phyloP scores from a whole-genome alignment of 768 basidiomycete species.

The Crassisporium funariophilum region DNA sequence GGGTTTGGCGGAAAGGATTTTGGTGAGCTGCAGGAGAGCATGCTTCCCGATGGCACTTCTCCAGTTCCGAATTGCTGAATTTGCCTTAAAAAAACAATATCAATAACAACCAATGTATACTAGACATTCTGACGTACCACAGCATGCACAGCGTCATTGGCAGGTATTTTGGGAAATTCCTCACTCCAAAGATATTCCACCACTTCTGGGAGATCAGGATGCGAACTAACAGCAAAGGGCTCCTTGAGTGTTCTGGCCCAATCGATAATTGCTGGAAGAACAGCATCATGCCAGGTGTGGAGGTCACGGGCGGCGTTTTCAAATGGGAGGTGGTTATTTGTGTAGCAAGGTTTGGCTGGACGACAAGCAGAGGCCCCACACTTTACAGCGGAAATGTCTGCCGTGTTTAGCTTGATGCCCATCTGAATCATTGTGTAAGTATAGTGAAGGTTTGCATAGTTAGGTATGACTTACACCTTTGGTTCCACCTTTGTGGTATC shows the following conservation, averaged over 20 bases:
- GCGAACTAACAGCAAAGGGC: background rate
- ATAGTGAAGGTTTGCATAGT: background rate
- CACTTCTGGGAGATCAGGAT: background rate
- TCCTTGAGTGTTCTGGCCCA: background rate
- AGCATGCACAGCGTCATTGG: background rate
- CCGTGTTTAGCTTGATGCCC: background rate
- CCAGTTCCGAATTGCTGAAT: background rate
- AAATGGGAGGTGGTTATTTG: background rate
- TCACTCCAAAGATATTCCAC: background rate
- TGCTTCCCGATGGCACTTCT: background rate
- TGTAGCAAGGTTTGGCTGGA: background rate
- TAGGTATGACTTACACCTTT: background rate
- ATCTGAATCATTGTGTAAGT: background rate
- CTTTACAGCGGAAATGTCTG: background rate
- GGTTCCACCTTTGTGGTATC: background rate
- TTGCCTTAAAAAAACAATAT: background rate
- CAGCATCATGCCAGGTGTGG: background rate
- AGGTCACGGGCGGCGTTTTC: background rate
- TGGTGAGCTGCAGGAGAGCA: background rate
- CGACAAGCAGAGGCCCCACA: background rate
- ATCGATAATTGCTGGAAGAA: background rate
- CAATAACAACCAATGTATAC: background rate
- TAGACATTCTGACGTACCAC: background rate
- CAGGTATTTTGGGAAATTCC: background rate
- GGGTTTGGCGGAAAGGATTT: background rate